Base-by-base conservation (phyloP, 2,329 filamentous ascomycete genomes). In the Neurospora crassa region DNA sequence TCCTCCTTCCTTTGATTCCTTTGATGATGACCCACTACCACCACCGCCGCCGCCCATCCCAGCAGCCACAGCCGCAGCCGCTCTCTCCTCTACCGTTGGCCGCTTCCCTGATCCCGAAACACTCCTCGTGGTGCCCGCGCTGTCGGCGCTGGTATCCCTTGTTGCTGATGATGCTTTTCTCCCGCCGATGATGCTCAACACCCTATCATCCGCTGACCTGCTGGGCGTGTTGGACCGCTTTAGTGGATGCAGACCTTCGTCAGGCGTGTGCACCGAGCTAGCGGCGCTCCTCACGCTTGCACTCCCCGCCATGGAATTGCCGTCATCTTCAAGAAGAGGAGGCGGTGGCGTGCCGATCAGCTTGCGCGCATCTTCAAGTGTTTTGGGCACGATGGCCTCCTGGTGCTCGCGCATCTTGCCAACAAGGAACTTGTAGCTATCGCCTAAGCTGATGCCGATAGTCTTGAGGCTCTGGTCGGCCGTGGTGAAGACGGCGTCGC, bases 401-500 rank as follows among this genome's bases (percentile, higher is more conserved):
- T 88, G 82, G 76, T 89, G 85, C 79, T 97, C 94, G 73, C 92
- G 93, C 24, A 97, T 85, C 75, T 94, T 92, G 18, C 95, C 95
- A 70, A 99, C 89, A 34, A 99, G 83, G 79, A 98, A 97, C 72
- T 94, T 96, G 82, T 97, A 96, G 79, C 94, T 97, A 77, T 93
- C 94, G 72, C 95, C 94, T 4, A 98, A 84, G 68, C 93, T 96
- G 77, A 88, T 94, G 73, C 95, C 92, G 75, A 99, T 97, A 43
- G 90, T 96, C 78, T 97, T 97, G 74, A 98, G 85, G 1, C 94
- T 88, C 79, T 97, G 94, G 78, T 99, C 96, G 12, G 96, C 96
- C 0, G 93, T 94, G 75, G 88, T 94, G 72, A 97, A 88, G 37
- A 97, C 89, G 1, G 92, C 92, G 79, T 97, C 95, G 72, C 92